Percentiles rank a stretch among this genome's conserved stretches.
These are phyloP conservation scores for Diaporthe humulicola DNA, from an alignment of 2,329 filamentous ascomycete species.

Conservation along the genomic window DNA sequence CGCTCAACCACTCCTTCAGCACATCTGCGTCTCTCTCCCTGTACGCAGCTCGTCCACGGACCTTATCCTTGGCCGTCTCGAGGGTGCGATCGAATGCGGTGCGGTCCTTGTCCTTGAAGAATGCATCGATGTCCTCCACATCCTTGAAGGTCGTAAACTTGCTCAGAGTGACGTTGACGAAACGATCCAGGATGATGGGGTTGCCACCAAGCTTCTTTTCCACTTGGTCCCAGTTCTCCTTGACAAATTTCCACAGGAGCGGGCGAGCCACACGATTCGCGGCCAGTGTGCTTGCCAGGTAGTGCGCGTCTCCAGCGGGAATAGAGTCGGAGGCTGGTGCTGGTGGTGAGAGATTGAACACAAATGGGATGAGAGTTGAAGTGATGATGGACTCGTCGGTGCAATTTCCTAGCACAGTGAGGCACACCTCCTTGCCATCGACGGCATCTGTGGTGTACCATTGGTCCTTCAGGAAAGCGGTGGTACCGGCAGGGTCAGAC, in stretches of 20 bases:
- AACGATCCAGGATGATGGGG: conserved; percentile 90
- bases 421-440: conserved; percentile 90
- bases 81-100: conserved; percentile 88
- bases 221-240: conserved; percentile 83
- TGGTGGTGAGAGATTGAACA: conserved; percentile 76
- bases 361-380: conserved; percentile 78
- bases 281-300: conserved; percentile 79
- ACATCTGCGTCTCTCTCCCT: conserved; percentile 79
- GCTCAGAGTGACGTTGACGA: conserved; percentile 81
- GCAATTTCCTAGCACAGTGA: conserved; percentile 81
- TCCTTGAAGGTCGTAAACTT: conserved; percentile 81
- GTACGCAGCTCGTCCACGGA: conserved; percentile 87
- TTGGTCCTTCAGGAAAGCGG: conserved; percentile 85
- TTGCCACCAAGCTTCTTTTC: conserved; percentile 79
- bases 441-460: conserved; percentile 86
- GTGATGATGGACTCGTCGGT: conserved; percentile 77
- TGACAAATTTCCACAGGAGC: conserved; percentile 87
- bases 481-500: conserved; percentile 75
- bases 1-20: conserved; percentile 82
- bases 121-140: conserved; percentile 82
- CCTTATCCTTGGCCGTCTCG: conserved; percentile 86
- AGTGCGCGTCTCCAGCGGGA: conserved; percentile 88
- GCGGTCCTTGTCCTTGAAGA: conserved; percentile 91
- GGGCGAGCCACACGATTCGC: conserved; percentile 80
- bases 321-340: conserved; percentile 71